phyloP scores from a whole-genome alignment of 1,139 yeast genomes.

The Yamadazyma atmosphaerica region DNA sequence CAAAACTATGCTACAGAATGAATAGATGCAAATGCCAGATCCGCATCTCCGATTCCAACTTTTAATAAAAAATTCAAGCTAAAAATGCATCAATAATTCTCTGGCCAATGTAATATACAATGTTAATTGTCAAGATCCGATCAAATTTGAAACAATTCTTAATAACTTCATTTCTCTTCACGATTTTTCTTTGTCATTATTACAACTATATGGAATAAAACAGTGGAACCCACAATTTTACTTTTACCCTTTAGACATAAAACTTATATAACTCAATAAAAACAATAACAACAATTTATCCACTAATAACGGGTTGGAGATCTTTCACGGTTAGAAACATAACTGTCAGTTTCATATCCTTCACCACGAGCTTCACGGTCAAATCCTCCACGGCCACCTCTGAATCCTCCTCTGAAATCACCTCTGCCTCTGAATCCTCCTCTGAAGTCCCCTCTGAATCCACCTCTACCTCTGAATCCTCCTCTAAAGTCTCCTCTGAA shows the following conservation, averaged over 20 bases:
- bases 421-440: constrained; percentile 40
- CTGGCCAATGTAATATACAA: neutral
- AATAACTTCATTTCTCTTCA: too few species aligned
- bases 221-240: constrained; percentile 3
- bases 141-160: too few species aligned
- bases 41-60: too few species aligned
- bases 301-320: constrained; percentile 47
- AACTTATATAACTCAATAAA: constrained; percentile 1
- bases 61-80: too few species aligned
- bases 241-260: constrained; percentile 3
- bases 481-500: constrained; percentile 43
- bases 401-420: constrained; percentile 39
- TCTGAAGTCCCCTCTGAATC: constrained; percentile 29
- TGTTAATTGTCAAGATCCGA: too few species aligned
- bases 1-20: too few species aligned
- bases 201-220: constrained; percentile 4
- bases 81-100: too few species aligned
- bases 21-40: too few species aligned
- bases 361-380: constrained; percentile 37
- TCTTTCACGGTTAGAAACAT: constrained; percentile 41
- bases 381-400: constrained; percentile 41
- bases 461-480: constrained; percentile 41
- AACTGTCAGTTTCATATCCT: constrained; percentile 37
- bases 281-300: neutral
- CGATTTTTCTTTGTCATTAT: constrained; percentile 1